A percentile compares a stretch with the other conserved stretches of the same genome.
These are phyloP conservation scores for Boletus edulis DNA, from an alignment of 768 basidiomycete genomes.

Conservation along the genomic window DNA sequence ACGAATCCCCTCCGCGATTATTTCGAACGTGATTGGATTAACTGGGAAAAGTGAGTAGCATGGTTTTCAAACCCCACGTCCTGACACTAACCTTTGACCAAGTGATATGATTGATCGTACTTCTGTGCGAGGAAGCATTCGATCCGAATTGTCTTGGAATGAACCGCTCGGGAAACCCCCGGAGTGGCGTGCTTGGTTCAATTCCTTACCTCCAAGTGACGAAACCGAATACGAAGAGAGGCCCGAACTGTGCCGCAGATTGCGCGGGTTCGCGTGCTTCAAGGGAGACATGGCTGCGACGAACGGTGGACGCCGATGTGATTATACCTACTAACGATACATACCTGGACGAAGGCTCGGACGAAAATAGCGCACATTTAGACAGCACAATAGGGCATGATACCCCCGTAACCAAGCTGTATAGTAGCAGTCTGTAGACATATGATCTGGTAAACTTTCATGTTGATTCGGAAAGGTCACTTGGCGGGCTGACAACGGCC, in stretches of 20 bases:
- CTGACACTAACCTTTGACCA: conserved; percentile 9
- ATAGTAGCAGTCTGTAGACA: conserved; percentile 23
- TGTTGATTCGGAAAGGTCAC: background rate
- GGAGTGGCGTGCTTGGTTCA: conserved; percentile 54
- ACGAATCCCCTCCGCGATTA: conserved; percentile 46
- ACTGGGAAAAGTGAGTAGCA: conserved; percentile 63
- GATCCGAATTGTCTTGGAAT: conserved; percentile 48
- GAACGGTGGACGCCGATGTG: conserved; percentile 6
- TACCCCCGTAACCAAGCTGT: conserved; percentile 25
- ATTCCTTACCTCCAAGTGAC: conserved; percentile 20
- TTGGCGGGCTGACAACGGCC: background rate
- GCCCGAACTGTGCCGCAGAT: conserved; percentile 35
- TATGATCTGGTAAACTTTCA: background rate
- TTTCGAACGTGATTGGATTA: conserved; percentile 65
- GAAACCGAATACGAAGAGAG: conserved; percentile 19
- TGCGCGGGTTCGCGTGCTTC: conserved; percentile 56
- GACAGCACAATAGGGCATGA: conserved; percentile 20
- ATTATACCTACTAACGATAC: conserved; percentile 14
- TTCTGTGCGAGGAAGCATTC: conserved; percentile 51
- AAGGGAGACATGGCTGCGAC: conserved; percentile 31
- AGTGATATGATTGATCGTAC: conserved; percentile 80
- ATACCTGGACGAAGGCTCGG: conserved; percentile 17
- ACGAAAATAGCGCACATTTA: conserved; percentile 16
- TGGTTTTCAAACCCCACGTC: background rate
- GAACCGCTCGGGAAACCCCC: conserved; percentile 48